Base-by-base conservation (phyloP, 352 stramenopile genomes). In the Globisporangium recalcitrans region DNA sequence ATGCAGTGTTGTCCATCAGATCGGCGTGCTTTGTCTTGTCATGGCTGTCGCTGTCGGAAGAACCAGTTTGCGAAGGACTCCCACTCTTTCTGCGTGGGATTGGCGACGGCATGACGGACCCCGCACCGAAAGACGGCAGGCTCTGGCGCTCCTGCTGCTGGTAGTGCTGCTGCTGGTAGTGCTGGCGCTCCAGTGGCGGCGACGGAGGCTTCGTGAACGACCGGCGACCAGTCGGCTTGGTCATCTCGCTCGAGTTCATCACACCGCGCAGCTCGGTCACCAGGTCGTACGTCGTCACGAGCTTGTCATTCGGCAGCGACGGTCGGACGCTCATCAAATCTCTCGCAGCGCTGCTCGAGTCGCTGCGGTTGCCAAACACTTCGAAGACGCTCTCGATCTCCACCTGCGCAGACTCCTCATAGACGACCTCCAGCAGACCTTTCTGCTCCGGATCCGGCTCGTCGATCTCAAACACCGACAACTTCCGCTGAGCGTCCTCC, bases 231-330 rank as follows among this genome's bases (percentile, higher is more conserved):
- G 38, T 58, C 36, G 69, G 67, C 26, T 74, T 71, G 19, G 71
- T 68, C 54, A 73, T 70, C 52, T 90, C 78, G 27, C 70, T 83
- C n/a, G 80, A 85, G 26, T 75, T 82, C 81, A 90, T 90, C 1
- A 90, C 78, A 21, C 78, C 80, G 32, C 71, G 75, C 16, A 90
- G 58, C 53, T 88, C 77, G 5, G 64, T 78, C 6, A 90, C 71
- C 40, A 87, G 64, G 8, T 82, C 75, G 31, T 77, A 67, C 0
- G 77, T 86, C n/a, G 76, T 84, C 24, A 78, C 54, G 19, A 53
- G 58, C 54, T 52, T 58, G 52, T 21, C 47, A 36, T 21, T 58
- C 4, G 69, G 67, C 64, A 71, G 58, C 48, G 56, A 57, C 10
- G 52, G 52, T 3, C 42, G 27, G 7, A 56, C 31, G 0, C 49